Evolutionary conservation across 2,329 filamentous ascomycete species (phyloP).

Genomic region (Aspergillus fumigatus): DNA sequence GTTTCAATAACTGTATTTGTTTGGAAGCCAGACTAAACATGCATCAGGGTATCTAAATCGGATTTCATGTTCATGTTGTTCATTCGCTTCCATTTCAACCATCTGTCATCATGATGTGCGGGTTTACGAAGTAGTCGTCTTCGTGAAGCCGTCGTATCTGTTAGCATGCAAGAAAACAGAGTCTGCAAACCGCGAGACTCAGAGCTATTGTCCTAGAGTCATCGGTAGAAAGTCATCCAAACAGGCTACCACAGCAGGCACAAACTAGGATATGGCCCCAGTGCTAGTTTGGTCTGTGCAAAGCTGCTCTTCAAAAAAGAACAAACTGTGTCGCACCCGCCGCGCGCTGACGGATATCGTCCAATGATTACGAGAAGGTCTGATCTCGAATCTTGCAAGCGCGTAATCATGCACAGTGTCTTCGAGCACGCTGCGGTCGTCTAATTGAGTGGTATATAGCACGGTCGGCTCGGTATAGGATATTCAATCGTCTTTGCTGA

Average conservation of each 20-base stretch:
- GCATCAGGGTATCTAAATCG: neutral
- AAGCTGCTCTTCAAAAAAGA: neutral
- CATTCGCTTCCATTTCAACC: neutral
- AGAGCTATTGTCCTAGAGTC: neutral
- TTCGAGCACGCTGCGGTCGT: neutral
- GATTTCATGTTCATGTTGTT: neutral
- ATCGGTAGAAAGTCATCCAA: neutral
- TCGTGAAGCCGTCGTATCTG: too few species aligned
- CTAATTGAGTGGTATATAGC: neutral
- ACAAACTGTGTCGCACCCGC: neutral
- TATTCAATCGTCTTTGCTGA: slow-evolving; percentile 39
- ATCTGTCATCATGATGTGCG: neutral
- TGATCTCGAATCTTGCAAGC: neutral
- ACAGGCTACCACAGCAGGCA: neutral
- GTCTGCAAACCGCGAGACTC: neutral
- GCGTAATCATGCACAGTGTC: neutral
- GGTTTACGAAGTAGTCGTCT: neutral
- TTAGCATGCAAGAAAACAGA: too few species aligned
- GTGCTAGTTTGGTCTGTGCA: neutral
- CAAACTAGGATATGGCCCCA: neutral
- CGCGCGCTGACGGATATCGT: neutral
- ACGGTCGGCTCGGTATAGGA: neutral
- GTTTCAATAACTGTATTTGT: neutral
- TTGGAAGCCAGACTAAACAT: neutral
- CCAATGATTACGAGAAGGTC: neutral